phyloP scores from a whole-genome alignment of 2,329 filamentous ascomycete species.

The Colletotrichum ledebouriae region DNA sequence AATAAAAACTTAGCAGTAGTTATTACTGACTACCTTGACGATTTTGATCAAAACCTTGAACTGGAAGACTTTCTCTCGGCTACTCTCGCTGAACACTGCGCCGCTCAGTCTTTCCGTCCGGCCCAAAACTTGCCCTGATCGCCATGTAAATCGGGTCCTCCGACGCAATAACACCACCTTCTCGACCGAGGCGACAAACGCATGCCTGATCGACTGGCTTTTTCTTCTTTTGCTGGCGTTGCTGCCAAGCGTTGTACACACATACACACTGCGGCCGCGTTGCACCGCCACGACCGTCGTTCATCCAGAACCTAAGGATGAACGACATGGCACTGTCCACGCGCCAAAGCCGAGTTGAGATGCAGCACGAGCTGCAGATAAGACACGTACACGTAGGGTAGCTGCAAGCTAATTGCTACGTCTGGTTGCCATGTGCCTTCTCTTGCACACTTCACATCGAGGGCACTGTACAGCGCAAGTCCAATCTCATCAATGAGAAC shows the following conservation, averaged over 20 bases:
- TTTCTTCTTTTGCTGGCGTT: neutral
- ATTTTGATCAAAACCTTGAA: too few species aligned
- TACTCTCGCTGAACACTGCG: too few species aligned
- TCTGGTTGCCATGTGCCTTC: conserved; percentile 24
- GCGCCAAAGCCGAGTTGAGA: conserved; percentile 27
- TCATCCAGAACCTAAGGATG: conserved; percentile 20
- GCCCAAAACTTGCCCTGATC: conserved; percentile 5
- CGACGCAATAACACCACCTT: conserved; percentile 20
- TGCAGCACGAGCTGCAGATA: conserved; percentile 32
- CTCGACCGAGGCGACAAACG: conserved; percentile 16
- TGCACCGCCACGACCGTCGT: conserved; percentile 26
- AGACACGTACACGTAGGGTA: conserved; percentile 40
- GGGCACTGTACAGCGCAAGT: neutral
- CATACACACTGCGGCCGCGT: conserved; percentile 10
- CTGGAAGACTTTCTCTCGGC: too few species aligned
- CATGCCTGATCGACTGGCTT: conserved; percentile 10
- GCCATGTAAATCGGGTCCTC: conserved; percentile 21
- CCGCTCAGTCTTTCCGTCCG: neutral
- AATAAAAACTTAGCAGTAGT: too few species aligned
- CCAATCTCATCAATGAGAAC: neutral
- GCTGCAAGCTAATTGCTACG: conserved; percentile 33
- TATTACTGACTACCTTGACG: too few species aligned
- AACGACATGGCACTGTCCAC: conserved; percentile 13
- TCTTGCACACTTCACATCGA: neutral
- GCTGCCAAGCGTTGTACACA: conserved; percentile 13